Evolutionary conservation across 1,284 basidiomycete species (phyloP), one percentile per base, ranked within the genome.

Genomic region (Austropuccinia psidii): DNA sequence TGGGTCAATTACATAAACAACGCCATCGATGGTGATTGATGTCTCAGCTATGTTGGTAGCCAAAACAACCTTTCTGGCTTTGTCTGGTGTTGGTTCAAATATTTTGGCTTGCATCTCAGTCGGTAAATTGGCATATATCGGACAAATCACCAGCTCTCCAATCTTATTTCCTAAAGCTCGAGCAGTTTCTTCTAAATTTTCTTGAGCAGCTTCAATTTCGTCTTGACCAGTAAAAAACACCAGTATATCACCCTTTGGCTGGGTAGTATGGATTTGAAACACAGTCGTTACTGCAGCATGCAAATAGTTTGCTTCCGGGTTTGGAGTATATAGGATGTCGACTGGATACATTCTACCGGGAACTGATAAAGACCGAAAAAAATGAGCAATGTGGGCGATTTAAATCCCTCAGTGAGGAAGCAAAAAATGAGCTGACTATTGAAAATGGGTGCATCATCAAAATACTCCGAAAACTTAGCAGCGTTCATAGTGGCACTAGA

Each of bases 51-150:
- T 98, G 80, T 98, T 98, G 35, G 96, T 99, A 0, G 96, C 96
- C 45, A 99, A 84, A 19, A 98, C 95, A 50, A 84, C 84, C 82
- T 98, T 99, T 70, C 96, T 85, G 19, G 96, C 91, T 11, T 93
- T 93, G 74, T 91, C 90, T 0, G 96, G 95, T 7, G 96, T 98
- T 1, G 95, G 94, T 81, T 99, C 96, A 81, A 98, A 99, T 76
- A 98, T 98, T 83, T 97, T 97, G 41, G 93, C 90, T 81, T 99
- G 96, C 93, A 98, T 93, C 76, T 99, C 96, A 77, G 90, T 94
- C 0, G 96, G 96, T 39, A 99, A 83, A 80, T 97, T 98, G 75
- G 96, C 94, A 80, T 99, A 98, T 77, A 98, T 98, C 0, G 96
- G 96, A 79, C 93, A 97, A 66, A 98, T 86, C 73, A 98, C 89